Evolutionary conservation across 1,139 yeast species (phyloP), one percentile per base, ranked within the genome.

Genomic region (Candida freyschussii): DNA sequence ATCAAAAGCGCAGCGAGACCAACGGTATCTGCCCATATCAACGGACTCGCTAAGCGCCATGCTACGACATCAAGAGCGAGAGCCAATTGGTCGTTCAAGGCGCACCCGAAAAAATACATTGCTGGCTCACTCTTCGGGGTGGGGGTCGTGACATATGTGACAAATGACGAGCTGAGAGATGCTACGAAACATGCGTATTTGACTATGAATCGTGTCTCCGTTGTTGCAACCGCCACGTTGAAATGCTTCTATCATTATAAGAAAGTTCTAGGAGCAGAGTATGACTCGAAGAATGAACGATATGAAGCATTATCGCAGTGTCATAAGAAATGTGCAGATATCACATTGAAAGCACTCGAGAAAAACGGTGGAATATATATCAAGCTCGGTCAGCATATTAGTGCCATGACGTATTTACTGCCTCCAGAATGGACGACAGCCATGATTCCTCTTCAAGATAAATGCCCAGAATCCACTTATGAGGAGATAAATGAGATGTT

Each of bases 381-480:
- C 56, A 93, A 93, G 56, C 64, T 91, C 28, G 98, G 99, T 7
- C 98, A 91, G 55, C 98, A 91, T 56, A 67, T 91, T 13, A 75
- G 91, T 21, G 97, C 97, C 0, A 69, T 91, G 69, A 85, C 96
- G 0, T 93, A 91, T 58, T 63, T 91, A 21, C 65, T 91, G 38
- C 98, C 99, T 0, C 68, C 63, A 10, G 96, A 93, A 60, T 91
- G 99, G 99, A 89, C 97, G 0, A 75, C 75, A 13, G 82, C 97
- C 0, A 91, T 91, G 96, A 69, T 80, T 24, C 96, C 96, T 1
- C 62, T 93, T 33, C 97, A 91, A 53, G 95, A 89, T 52, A 72
- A 75, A 52, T 91, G 98, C 54, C 98, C 98, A 0, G 66, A 71
- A 44, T 82, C 95, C 0, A 72, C 89, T 1, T 50, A 75, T 29